Conservation (phyloP, 164 flowering plant species). For the Annona squamosa region DNA sequence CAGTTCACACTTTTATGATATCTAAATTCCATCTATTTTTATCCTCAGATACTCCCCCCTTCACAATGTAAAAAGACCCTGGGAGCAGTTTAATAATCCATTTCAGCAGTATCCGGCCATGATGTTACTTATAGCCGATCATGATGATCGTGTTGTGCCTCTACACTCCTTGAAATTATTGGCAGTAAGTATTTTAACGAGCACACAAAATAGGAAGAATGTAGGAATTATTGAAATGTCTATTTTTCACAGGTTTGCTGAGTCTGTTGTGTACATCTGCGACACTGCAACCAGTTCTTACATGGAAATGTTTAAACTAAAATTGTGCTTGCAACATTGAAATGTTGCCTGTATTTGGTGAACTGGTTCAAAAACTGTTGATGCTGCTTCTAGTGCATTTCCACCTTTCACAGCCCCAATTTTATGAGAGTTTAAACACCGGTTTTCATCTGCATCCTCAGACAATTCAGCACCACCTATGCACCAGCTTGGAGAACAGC, state of each 20-base stretch:
- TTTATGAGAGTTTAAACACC: too few relatives aligned
- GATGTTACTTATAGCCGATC: conserved; percentile 96
- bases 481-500: conserved; percentile 84
- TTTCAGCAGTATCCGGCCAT: conserved; percentile 72
- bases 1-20: background rate
- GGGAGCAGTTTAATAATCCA: conserved; percentile 51
- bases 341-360: background rate
- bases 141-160: conserved; percentile 98
- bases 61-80: conserved; percentile 88
- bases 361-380: background rate
- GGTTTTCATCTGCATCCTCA: conserved; percentile 9
- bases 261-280: background rate
- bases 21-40: background rate
- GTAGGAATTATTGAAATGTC: background rate
- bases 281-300: background rate
- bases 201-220: background rate
- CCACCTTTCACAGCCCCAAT: background rate
- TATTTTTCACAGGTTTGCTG: background rate
- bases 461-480: conserved; percentile 82
- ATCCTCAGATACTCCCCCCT: conserved; percentile 81
- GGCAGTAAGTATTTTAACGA: conserved; percentile 52
- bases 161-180: conserved; percentile 81
- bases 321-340: too few relatives aligned
- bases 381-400: background rate
- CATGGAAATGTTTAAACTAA: background rate